These are phyloP conservation scores for Coffea canephora DNA, from an alignment of 257 asterid genomes.

Conservation along the genomic window DNA sequence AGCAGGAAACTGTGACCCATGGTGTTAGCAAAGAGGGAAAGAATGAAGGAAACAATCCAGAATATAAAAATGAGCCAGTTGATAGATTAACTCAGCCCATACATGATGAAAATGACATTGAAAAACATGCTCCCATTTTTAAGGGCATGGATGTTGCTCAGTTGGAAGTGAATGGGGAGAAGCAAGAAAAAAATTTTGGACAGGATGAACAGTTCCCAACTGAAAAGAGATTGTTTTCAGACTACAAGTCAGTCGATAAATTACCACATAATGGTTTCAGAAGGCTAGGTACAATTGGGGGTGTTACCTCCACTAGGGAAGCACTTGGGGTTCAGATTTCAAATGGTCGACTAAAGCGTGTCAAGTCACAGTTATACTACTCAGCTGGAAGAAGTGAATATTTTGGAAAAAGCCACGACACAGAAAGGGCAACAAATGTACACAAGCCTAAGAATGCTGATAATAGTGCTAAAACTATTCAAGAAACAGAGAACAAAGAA, in stretches of 20 bases:
- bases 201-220: constrained; percentile 31
- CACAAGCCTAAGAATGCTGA: constrained; percentile 32
- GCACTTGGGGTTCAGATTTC: constrained; percentile 39
- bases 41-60: constrained; percentile 16
- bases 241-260: constrained; percentile 27
- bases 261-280: constrained; percentile 28
- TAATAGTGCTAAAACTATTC: constrained; percentile 24
- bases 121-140: constrained; percentile 19
- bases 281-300: constrained; percentile 42
- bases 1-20: constrained; percentile 27
- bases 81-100: constrained; percentile 11
- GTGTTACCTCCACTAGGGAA: constrained; percentile 28
- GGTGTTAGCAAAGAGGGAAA: constrained; percentile 22
- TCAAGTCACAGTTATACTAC: constrained; percentile 41
- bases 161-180: constrained; percentile 15
- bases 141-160: constrained; percentile 25
- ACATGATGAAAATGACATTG: constrained; percentile 20
- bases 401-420: constrained; percentile 20
- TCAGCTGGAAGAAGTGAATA: constrained; percentile 35
- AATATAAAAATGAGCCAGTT: constrained; percentile 17
- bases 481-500: constrained; percentile 31
- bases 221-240: constrained; percentile 19
- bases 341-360: constrained; percentile 49
- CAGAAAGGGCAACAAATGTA: constrained; percentile 41
- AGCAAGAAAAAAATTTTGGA: constrained; percentile 15